Base-by-base conservation (phyloP, 2,329 filamentous ascomycete species). In the Helotiales sp. region DNA sequence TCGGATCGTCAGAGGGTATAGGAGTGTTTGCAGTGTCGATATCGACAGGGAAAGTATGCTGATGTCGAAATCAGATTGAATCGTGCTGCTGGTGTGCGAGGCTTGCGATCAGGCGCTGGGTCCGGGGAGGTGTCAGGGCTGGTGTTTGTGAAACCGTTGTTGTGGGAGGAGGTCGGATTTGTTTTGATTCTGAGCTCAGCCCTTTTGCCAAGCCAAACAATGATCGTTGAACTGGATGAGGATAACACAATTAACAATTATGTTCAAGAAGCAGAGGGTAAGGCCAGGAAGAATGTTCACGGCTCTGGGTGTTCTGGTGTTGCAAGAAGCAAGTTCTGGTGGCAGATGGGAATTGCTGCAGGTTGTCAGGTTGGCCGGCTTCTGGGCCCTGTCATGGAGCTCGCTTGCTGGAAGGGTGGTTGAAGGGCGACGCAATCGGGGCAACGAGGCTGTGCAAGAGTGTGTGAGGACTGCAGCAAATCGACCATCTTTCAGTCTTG, bases 71-170 rank as follows among this genome's bases (percentile, higher is more conserved):
- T 57, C 56, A 47, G 60, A 58, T 24, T 36, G 25, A 31, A 38
- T 56, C 44, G 15, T 46, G n/a, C n/a, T n/a, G n/a, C n/a, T n/a
- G n/a, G n/a, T n/a, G n/a, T n/a, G n/a, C n/a, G n/a, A n/a, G n/a
- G n/a, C n/a, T n/a, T n/a, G 24, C 40, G 36, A 19, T 52, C 13
- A 46, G 34, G 55, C 30, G 38, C 33, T 44, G 22, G 10, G 54
- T 59, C 44, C 30, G 52, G 27, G 44, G 49, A n/a, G 51, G 57
- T 58, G 47, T 50, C 56, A 54, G 51, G 57, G 59, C 58, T 54
- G 47, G 51, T 50, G 25, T 17, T 31, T 49, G 57, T 49, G 66
- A 67, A 66, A 66, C 64, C 56, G 60, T 66, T 66, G 66, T 58
- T 58, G 66, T 62, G 60, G 46, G 64, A 66, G 55, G 42, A 42